Evolutionary conservation across 2,329 filamentous ascomycete species (phyloP).

Genomic region (Penicillium janthinellum): DNA sequence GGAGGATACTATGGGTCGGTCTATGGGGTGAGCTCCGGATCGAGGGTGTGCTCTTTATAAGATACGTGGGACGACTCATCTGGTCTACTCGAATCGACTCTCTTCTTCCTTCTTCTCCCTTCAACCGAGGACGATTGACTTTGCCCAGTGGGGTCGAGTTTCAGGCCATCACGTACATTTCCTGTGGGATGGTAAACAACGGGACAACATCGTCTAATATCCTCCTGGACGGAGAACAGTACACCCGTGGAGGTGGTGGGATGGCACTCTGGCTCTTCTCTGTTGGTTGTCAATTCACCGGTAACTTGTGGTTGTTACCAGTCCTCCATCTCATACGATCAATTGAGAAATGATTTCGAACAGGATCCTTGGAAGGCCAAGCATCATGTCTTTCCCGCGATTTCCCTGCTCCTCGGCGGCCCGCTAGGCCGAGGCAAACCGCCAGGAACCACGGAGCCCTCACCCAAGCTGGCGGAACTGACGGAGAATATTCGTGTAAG

Average conservation of each 20-base stretch:
- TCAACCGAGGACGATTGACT: conserved; percentile 19
- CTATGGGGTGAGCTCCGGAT: background rate
- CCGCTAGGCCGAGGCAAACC: conserved; percentile 13
- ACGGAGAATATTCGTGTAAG: background rate
- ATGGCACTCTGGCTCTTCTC: too few species aligned
- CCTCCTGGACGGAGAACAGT: background rate
- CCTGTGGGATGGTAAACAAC: too few species aligned
- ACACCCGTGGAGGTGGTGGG: background rate
- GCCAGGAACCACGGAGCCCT: background rate
- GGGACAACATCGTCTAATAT: too few species aligned
- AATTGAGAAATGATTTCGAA: too few species aligned
- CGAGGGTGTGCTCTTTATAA: background rate
- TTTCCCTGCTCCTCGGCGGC: conserved; percentile 3
- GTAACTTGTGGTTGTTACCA: too few species aligned
- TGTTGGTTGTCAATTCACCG: too few species aligned
- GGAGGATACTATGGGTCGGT: too few species aligned
- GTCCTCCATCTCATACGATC: too few species aligned
- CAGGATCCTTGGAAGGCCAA: background rate
- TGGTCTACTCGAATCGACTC: too few species aligned
- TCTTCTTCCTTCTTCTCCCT: conserved; percentile 6
- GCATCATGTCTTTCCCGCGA: background rate
- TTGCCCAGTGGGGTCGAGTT: background rate
- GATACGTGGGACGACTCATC: background rate
- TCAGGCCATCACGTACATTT: background rate
- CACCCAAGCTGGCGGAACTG: background rate